Percentiles rank a stretch among this genome's conserved stretches.
Evolutionary conservation across 306 rosid genomes (phyloP).

Genomic region (Rosa chinensis): DNA sequence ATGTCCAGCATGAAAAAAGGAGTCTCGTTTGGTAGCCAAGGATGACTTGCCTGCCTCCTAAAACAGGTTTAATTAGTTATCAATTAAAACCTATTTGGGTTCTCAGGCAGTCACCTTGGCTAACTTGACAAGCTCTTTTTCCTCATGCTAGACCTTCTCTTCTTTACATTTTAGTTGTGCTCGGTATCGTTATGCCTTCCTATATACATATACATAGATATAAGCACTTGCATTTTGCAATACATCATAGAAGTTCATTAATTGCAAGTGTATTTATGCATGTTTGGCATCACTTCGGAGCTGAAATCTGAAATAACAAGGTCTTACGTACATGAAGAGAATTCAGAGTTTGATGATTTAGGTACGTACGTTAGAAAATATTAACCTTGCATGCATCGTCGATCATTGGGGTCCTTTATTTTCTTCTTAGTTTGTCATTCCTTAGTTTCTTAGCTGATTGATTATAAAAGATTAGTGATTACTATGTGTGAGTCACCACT

Average conservation of each 20-base stretch:
- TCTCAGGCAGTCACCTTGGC: constrained; percentile 5
- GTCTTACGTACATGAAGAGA: too few species aligned
- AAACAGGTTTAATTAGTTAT: neutral
- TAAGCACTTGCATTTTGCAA: neutral
- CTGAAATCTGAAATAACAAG: too few species aligned
- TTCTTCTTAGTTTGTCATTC: too few species aligned
- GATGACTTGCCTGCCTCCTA: constrained; percentile 12
- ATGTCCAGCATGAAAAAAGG: neutral
- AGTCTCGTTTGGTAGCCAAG: constrained; percentile 14
- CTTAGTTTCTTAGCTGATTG: too few species aligned
- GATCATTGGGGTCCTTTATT: too few species aligned
- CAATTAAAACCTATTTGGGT: neutral
- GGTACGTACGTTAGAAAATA: too few species aligned
- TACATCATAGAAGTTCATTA: neutral
- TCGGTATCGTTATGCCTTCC: neutral
- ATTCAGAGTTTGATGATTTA: too few species aligned
- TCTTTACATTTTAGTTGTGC: neutral
- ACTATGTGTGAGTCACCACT: too few species aligned
- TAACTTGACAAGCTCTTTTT: constrained; percentile 7
- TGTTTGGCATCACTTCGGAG: neutral
- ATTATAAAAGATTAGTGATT: too few species aligned
- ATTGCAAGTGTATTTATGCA: too few species aligned
- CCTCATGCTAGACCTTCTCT: constrained; percentile 1
- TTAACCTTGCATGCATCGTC: too few species aligned
- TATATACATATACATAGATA: too few species aligned